These are phyloP conservation scores for Akanthomyces muscarius DNA, from an alignment of 2,329 filamentous ascomycete genomes.

Conservation along the genomic window DNA sequence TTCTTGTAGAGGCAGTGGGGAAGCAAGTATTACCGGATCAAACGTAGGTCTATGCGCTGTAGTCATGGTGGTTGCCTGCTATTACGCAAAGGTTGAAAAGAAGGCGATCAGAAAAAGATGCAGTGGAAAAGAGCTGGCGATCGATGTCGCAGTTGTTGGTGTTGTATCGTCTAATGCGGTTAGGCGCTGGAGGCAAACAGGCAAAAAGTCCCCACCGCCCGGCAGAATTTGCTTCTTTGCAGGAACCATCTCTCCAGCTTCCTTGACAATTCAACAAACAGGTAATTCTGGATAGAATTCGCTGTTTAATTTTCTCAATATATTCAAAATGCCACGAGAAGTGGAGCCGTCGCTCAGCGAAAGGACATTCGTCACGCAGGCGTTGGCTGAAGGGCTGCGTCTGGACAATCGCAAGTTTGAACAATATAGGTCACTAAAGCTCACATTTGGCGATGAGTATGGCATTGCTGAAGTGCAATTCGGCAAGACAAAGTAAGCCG, in stretches of 20 bases:
- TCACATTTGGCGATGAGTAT: conserved; percentile 86
- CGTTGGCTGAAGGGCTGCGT: conserved; percentile 74
- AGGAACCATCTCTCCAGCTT: not conserved
- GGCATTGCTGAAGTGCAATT: conserved; percentile 82
- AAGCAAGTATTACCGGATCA: conserved; percentile 66
- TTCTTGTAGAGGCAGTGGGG: conserved; percentile 19
- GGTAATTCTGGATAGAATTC: not conserved
- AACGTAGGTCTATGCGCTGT: conserved; percentile 84
- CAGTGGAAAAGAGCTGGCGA: not conserved
- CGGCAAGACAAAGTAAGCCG: conserved; percentile 77
- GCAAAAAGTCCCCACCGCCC: conserved; percentile 39
- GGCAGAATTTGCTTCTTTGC: conserved; percentile 41
- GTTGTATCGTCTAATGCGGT: not conserved
- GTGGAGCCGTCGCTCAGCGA: conserved; percentile 85
- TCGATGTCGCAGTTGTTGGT: not conserved
- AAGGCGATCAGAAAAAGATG: not conserved
- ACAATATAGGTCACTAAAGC: conserved; percentile 70
- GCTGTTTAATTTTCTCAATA: conserved; percentile 4
- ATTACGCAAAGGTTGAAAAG: not conserved
- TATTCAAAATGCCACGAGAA: conserved; percentile 77
- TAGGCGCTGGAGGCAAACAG: not conserved
- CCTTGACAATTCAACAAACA: not conserved
- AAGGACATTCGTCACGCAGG: conserved; percentile 78
- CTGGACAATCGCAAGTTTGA: conserved; percentile 81
- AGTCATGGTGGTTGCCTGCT: conserved; percentile 46